Base-by-base conservation (phyloP, 1,139 yeast genomes). In the Hanseniaspora uvarum region DNA sequence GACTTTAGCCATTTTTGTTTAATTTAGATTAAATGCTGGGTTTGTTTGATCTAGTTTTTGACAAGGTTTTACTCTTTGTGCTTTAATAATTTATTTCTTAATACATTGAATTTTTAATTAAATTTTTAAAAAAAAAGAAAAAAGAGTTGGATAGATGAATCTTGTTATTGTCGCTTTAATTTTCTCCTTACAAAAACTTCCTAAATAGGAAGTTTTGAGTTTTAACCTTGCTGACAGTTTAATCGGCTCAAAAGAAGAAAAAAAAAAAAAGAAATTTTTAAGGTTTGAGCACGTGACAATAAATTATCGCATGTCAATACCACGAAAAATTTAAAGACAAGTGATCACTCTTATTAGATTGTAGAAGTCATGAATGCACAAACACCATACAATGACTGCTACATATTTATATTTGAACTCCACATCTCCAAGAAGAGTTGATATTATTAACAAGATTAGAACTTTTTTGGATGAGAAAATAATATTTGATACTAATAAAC, bases 341-440 rank as follows among this genome's bases (percentile, higher is more conserved):
- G n/a, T n/a, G n/a, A 28, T 6, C 31, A 4, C 11, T 28, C 31
- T 28, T 28, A 28, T 28, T 12, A 6, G 11, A 28, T 3, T 28
- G 7, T 3, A 28, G 31, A 28, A 28, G 11, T 3, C 31, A 28
- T 26, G 8, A 26, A 5, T 8, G 28, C 28, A 26, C 5, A 4
- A 10, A 28, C 8, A 10, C 31, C 4, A 10, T 28, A 4, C 8
- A 34, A 41, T 3, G 68, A 61, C 58, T 57, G 70, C 37, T 70
- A 55, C 58, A 24, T 65, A 59, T 39, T 49, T 87, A 24, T 71
- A 87, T 2, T 72, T 92, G 14, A 96, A 95, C 1, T 86, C 96
- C 1, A 76, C 85, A 1, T 88, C 96, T 0, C 94, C 94, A 1
- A 74, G 96, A 57, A 70, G 98, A 55, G 69, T 71, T 54, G 86